Evolutionary conservation across 129 eudicot species (phyloP), one percentile per base, ranked within the genome.

Genomic region (Saposhnikovia divaricata): DNA sequence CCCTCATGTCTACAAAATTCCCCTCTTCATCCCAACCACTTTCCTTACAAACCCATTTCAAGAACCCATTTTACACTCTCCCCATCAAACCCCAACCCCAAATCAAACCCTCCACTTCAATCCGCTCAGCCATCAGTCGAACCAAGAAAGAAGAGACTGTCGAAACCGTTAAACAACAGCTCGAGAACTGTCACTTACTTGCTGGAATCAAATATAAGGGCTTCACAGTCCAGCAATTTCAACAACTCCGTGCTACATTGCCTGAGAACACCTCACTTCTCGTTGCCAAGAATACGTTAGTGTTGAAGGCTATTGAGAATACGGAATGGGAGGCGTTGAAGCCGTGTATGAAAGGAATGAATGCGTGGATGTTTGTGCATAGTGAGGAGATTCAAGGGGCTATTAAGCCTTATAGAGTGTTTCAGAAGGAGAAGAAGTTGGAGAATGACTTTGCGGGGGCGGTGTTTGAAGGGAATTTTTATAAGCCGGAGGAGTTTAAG

Each of bases 341-440:
- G 78, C 98, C 98, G 3, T 91, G 98, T 61, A 94, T 94, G 98
- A 91, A 85, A 43, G 98, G 98, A 3, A 91, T 91, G 97, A 94
- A 94, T 34, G 97, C 96, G 21, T 94, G 97, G 97, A 71, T 94
- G 19, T 94, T 94, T 55, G 96, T 94, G 34, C 98, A 91, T 69
- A 85, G 83, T 13, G 98, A 94, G 73, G 98, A 94, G 73, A 90
- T 94, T 38, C 98, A 97, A 3, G 97, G 92, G 2, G 98, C 97
- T 2, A 57, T 94, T 53, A 94, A 94, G 79, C 98, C 98, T 34
- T 94, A 88, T 74, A 80, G 98, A 76, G 78, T 79, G 19, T 94
- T 94, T 76, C 98, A 91, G 86, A 94, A 86, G 86, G 97, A 91
- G 87, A 89, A 86, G 84, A 90, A 88, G 55, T 72, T 90, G 18